Evolutionary conservation across 1,139 yeast genomes (phyloP).

Genomic region (Saccharomyces pastorianus): DNA sequence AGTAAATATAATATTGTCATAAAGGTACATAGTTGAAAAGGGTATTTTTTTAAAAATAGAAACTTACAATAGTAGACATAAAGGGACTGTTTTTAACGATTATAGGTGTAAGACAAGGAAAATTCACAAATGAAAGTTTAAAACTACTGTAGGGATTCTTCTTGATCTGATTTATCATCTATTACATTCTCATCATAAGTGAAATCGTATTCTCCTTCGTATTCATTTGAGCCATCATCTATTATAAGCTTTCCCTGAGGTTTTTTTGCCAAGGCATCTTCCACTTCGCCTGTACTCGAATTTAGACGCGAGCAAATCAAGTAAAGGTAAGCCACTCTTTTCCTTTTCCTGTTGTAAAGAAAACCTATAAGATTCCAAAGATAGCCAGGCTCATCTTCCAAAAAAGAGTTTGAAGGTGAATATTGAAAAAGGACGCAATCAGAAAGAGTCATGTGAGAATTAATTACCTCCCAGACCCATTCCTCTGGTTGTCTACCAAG

Average conservation of each 20-base stretch:
- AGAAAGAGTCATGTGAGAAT: conserved; percentile 71
- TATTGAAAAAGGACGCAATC: conserved; percentile 70
- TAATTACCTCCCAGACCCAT: conserved; percentile 86
- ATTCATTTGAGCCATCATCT: conserved; percentile 31
- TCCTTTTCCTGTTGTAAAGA: conserved; percentile 80
- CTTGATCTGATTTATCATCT: conserved; percentile 32
- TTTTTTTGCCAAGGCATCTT: conserved; percentile 29
- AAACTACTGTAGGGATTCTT: conserved; percentile 1
- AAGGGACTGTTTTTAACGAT: background rate
- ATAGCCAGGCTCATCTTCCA: conserved; percentile 50
- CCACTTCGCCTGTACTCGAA: conserved; percentile 16
- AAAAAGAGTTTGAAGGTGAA: conserved; percentile 70
- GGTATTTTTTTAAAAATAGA: background rate
- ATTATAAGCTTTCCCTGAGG: conserved; percentile 26
- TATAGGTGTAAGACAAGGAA: background rate
- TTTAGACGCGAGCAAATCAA: conserved; percentile 37
- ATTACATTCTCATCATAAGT: conserved; percentile 32
- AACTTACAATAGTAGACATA: background rate
- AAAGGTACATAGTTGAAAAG: background rate
- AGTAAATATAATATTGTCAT: background rate
- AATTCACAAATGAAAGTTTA: background rate
- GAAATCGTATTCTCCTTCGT: conserved; percentile 43
- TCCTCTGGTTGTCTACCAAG: conserved; percentile 51
- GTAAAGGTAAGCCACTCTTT: conserved; percentile 81
- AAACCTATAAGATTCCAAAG: conserved; percentile 91